Evolutionary conservation across 345 rosid genomes (phyloP).

Genomic region (Boechera retrofracta): DNA sequence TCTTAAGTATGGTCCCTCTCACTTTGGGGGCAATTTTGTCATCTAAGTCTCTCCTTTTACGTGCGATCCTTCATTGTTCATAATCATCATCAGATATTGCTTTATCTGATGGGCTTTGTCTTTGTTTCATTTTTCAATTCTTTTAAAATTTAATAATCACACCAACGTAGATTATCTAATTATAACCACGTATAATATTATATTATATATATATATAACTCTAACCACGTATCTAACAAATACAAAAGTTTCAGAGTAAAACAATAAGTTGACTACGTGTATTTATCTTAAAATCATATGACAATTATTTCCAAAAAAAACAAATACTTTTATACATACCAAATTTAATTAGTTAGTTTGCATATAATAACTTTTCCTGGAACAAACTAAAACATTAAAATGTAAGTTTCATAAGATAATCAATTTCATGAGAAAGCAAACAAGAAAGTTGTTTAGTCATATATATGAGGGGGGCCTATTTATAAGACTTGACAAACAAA

Average conservation of each 20-base stretch:
- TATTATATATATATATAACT: too few relatives aligned
- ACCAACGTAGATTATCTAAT: background rate
- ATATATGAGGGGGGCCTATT: background rate
- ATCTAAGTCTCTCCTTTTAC: background rate
- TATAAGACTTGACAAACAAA: conserved; percentile 14
- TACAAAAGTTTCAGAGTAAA: background rate
- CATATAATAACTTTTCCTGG: background rate
- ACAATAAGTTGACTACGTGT: background rate
- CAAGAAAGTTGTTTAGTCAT: background rate
- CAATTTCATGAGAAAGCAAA: background rate
- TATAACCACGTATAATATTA: background rate
- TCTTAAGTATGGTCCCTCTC: conserved; percentile 23
- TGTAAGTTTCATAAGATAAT: background rate
- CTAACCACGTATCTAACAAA: background rate
- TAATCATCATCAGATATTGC: background rate
- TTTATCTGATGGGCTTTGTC: background rate
- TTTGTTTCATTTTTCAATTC: background rate
- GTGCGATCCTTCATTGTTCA: background rate
- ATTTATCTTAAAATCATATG: conserved; percentile 3
- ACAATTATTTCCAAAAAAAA: background rate
- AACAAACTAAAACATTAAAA: background rate
- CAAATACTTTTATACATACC: background rate
- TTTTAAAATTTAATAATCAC: background rate
- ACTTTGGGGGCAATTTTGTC: conserved; percentile 6
- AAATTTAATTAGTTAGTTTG: background rate